These are phyloP conservation scores for Clitopilus passeckerianus DNA, from an alignment of 768 basidiomycete species.

Conservation along the genomic window DNA sequence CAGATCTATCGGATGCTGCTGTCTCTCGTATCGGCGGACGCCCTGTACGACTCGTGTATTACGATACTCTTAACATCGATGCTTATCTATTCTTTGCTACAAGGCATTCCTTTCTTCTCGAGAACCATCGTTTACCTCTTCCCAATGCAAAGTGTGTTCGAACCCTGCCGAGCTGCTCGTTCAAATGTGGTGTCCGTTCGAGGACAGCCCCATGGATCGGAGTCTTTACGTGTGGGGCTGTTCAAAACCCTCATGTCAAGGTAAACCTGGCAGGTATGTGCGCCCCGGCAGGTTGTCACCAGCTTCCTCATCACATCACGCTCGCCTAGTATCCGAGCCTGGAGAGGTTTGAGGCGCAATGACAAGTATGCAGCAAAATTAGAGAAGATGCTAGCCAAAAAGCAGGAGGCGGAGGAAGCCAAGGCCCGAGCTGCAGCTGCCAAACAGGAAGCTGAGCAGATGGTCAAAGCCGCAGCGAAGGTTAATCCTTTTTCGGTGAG, in stretches of 20 bases:
- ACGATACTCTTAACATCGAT: conserved; percentile 37
- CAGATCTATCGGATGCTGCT: conserved; percentile 68
- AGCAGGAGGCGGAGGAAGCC: conserved; percentile 30
- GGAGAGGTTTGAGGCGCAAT: conserved; percentile 72
- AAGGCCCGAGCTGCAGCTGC: conserved; percentile 26
- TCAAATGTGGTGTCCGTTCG: conserved; percentile 89
- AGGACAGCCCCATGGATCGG: conserved; percentile 80
- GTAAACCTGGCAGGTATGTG: conserved; percentile 71
- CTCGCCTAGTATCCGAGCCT: conserved; percentile 65
- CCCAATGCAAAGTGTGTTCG: conserved; percentile 67
- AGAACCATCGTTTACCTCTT: conserved; percentile 59
- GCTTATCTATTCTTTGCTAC: conserved; percentile 31
- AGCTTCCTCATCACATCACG: conserved; percentile 2
- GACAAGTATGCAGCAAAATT: conserved; percentile 72
- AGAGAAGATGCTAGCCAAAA: conserved; percentile 44
- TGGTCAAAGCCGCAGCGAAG: conserved; percentile 22
- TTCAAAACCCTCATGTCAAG: conserved; percentile 62
- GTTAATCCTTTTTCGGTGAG: conserved; percentile 64
- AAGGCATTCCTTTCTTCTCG: conserved; percentile 71
- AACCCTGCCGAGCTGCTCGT: conserved; percentile 76
- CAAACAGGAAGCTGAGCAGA: conserved; percentile 18
- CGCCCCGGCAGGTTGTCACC: not conserved
- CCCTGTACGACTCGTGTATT: conserved; percentile 73
- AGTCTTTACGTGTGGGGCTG: conserved; percentile 87
- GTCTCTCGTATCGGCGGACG: conserved; percentile 88